A percentile compares a stretch with the other conserved stretches of the same genome.
These are phyloP conservation scores for Castanea sativa DNA, from an alignment of 306 rosid species.

Conservation along the genomic window DNA sequence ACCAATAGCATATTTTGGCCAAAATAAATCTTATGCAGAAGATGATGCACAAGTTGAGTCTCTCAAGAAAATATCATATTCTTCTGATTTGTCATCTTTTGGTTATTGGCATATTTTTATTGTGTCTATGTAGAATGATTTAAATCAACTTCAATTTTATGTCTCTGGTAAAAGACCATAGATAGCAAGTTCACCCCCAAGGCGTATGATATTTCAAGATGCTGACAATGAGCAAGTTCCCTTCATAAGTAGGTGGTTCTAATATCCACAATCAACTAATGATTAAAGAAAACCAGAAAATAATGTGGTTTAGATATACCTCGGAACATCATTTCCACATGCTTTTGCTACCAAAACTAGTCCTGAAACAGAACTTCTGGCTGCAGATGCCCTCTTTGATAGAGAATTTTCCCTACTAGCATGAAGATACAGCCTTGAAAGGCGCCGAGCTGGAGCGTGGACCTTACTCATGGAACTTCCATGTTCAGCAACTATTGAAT, in stretches of 20 bases:
- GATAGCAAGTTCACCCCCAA: conserved; percentile 13
- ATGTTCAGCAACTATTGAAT: conserved; percentile 94
- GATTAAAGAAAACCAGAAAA: conserved; percentile 6
- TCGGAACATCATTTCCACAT: conserved; percentile 97
- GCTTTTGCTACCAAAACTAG: conserved; percentile 92
- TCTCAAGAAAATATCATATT: conserved; percentile 5
- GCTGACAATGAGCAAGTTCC: background rate
- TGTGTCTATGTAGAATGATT: background rate
- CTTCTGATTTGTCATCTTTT: conserved; percentile 7
- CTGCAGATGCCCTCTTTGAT: conserved; percentile 72
- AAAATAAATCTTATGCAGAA: background rate
- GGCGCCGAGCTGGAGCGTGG: conserved; percentile 97
- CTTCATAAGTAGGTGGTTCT: conserved; percentile 1
- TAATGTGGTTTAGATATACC: conserved; percentile 40
- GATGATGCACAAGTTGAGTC: conserved; percentile 2
- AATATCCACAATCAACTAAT: conserved; percentile 1
- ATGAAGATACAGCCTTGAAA: conserved; percentile 88
- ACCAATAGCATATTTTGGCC: too few relatives aligned
- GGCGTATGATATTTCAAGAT: background rate
- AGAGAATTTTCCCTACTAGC: conserved; percentile 62
- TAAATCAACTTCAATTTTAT: conserved; percentile 12
- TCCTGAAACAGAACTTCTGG: conserved; percentile 91
- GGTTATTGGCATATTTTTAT: background rate
- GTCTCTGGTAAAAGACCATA: background rate
- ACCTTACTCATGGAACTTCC: conserved; percentile 97